A percentile compares a stretch with the other conserved stretches of the same genome.
Evolutionary conservation across 306 rosid genomes (phyloP).

Genomic region (Sicyos baderoa): DNA sequence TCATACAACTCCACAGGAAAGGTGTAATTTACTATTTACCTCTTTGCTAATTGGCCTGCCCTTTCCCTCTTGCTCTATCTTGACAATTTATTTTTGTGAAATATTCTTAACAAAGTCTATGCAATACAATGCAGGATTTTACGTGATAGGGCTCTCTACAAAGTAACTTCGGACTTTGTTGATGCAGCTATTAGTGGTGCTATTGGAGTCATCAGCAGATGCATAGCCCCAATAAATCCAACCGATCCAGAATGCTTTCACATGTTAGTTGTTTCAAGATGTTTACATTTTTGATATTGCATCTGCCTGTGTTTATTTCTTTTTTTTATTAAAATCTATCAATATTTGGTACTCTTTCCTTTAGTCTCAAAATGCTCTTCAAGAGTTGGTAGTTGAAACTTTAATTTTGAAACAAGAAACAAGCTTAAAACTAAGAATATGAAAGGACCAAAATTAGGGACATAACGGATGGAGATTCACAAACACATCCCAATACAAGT

Average conservation of each 20-base stretch:
- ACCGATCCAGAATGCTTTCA: slow-evolving; percentile 99
- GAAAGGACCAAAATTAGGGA: no score
- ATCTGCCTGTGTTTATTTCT: background rate
- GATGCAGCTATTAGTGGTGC: slow-evolving; percentile 95
- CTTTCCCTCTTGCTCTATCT: slow-evolving; percentile 20
- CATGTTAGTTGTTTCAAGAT: slow-evolving; percentile 59
- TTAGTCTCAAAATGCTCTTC: background rate
- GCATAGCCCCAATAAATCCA: slow-evolving; percentile 96
- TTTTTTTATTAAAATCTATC: background rate
- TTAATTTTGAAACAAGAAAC: background rate
- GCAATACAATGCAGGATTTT: slow-evolving; percentile 50
- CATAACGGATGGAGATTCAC: no score
- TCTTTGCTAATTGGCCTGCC: background rate
- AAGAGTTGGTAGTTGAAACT: background rate
- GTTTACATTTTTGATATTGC: background rate
- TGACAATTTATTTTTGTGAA: slow-evolving; percentile 19
- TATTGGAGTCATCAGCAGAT: slow-evolving; percentile 83
- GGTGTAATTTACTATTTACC: slow-evolving; percentile 32
- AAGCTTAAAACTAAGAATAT: no score
- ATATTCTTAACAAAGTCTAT: slow-evolving; percentile 8
- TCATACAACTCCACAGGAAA: slow-evolving; percentile 79
- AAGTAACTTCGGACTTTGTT: slow-evolving; percentile 96
- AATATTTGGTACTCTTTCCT: background rate
- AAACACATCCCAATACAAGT: no score
- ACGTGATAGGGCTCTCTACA: slow-evolving; percentile 97